Evolutionary conservation across 257 asterid genomes (phyloP), one percentile per base, ranked within the genome.

Genomic region (Jacaranda copaia): DNA sequence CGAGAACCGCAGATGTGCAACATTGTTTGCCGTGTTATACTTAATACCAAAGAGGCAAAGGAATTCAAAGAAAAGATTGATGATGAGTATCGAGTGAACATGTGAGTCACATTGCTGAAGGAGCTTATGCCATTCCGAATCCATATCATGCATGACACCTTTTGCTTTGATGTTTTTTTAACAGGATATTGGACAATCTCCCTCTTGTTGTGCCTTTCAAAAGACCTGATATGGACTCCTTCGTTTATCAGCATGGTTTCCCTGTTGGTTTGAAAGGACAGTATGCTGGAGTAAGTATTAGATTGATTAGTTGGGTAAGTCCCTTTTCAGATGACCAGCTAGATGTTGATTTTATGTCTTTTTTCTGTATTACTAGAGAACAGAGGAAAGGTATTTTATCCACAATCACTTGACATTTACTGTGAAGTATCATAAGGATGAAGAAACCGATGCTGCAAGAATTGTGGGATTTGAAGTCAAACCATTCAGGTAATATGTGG

Each of bases 171-270:
- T 72, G 71, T 75, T 83, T 72, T 75, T 36, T 75, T 19, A 43
- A 63, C 88, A 93, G 98, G 98, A 93, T 93, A 80, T 81, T 91
- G 86, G 98, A 93, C 85, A 93, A 93, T 82, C 96, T 93, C 45
- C 98, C 98, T 68, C 91, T 93, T 61, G 97, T 93, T 81, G 83
- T 87, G 86, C 98, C 98, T 68, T 89, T 81, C 7, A 89, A 79
- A 80, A 88, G 97, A 84, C 85, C 87, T 70, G 97, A 91, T 43
- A 85, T 70, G 75, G 93, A 83, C 46, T 66, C 89, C 72, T 62
- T 82, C 76, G 77, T 89, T 39, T 93, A 87, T 82, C 97, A 91
- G 63, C 98, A 91, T 59, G 98, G 98, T 70, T 91, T 82, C 78
- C 88, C 79, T 71, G 91, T 93, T 85, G 98, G 98, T 79, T 75